Conservation (phyloP, 441 rosid species). For the Gossypium gossypioides region DNA sequence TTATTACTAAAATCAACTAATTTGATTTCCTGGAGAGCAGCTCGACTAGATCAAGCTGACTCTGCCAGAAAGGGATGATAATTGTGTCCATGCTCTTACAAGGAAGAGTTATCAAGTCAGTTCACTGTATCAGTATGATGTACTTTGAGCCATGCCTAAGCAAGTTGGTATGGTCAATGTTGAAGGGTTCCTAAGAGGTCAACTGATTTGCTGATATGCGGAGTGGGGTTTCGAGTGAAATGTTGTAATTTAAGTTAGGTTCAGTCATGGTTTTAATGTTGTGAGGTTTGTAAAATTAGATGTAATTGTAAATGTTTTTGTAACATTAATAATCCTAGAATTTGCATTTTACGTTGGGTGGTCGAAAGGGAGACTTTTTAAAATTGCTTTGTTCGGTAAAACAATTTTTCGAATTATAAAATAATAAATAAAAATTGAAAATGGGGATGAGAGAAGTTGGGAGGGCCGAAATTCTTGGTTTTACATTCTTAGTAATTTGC, state of each 20-base stretch:
- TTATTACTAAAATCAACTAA: slow-evolving; percentile 62
- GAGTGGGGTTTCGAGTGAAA: background rate
- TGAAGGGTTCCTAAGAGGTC: background rate
- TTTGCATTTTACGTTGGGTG: background rate
- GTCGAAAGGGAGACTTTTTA: background rate
- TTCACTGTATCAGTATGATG: background rate
- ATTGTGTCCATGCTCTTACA: background rate
- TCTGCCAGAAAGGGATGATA: slow-evolving; percentile 21
- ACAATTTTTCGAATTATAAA: background rate
- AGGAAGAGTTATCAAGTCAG: background rate
- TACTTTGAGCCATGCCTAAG: background rate
- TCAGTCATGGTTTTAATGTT: background rate
- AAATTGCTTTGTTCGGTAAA: background rate
- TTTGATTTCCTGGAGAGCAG: slow-evolving; percentile 53
- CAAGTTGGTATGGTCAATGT: background rate
- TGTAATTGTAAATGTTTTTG: background rate
- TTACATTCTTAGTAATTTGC: background rate
- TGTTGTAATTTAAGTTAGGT: background rate
- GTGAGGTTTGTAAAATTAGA: background rate
- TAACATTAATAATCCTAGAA: background rate
- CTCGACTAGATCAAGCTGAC: slow-evolving; percentile 53
- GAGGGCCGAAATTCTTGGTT: background rate
- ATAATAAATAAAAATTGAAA: background rate
- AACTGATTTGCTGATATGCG: background rate
- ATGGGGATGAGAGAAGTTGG: background rate